Base-by-base conservation (phyloP, 768 basidiomycete genomes). In the Rhodotorula toruloides region DNA sequence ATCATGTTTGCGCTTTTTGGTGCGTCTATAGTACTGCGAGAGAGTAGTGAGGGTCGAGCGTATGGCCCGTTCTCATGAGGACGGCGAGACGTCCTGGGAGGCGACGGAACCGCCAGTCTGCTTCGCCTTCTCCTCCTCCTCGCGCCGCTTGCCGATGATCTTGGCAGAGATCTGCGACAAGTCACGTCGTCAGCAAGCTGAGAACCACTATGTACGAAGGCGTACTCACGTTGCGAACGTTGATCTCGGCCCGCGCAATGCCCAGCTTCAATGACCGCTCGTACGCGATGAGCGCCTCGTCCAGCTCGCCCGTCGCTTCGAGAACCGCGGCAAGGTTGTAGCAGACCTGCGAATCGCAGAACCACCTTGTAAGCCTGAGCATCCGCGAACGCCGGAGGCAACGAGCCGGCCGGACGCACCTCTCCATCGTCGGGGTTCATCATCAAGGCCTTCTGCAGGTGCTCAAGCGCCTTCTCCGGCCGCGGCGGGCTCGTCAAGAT, bases 381-480 rank as follows among this genome's bases (percentile, higher is more conserved):
- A 40, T 40, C 19, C n/a, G n/a, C n/a, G 40, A 10, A 19, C 40
- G 19, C 19, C 40, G 12, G 40, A 42, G 22, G 17, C 3, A 13
- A 37, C 39, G n/a, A 39, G 40, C 27, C 17, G 16, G 16, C 12
- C 2, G 25, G 17, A 25, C 34, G 37, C 19, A 58, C 60, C 68
- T 70, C 64, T 22, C 64, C 69, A 31, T 71, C 70, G n/a, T 71
- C 70, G 27, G 70, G 70, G 57, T 64, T 67, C 37, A 71, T 52
- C 65, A 63, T 59, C 31, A 71, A 46, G 12, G 70, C 65, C 48
- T 71, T 64, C 42, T 77, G 77, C 22, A 78, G 60, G 61, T 79
- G 76, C 54, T 76, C 74, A 55, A 79, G 75, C 19, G 78, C 78
- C 55, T 76, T 61, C n/a, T 76, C 78, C 10, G 77, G 74, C 46